Conservation (phyloP, 2,329 filamentous ascomycete species). For the Xylariaceae sp. region DNA sequence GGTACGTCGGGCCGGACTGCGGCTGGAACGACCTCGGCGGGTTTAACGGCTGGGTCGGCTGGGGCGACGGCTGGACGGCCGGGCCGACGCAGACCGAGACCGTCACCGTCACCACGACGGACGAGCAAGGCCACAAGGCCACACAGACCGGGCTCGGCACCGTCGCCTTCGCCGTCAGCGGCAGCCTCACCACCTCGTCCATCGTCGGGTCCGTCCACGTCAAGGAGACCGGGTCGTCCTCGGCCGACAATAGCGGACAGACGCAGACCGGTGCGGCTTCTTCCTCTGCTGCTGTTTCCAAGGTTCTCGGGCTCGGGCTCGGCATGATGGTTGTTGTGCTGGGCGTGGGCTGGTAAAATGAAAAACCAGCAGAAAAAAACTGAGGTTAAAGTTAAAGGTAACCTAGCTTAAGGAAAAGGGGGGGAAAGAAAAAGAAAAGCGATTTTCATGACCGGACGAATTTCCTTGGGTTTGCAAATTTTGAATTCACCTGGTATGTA, state of each 20-base stretch:
- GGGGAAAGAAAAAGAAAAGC: no score
- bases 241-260: no score
- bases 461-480: no score
- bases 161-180: conserved; percentile 29
- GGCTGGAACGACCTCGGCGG: conserved; percentile 33
- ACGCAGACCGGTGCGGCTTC: conserved; percentile 5
- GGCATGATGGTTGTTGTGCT: no score
- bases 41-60: conserved; percentile 36
- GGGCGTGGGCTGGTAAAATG: no score
- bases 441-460: no score
- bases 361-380: no score
- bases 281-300: conserved; percentile 11
- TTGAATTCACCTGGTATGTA: no score
- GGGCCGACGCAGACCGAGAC: conserved; percentile 31
- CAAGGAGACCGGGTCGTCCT: conserved; percentile 13
- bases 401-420: no score
- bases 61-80: conserved; percentile 38
- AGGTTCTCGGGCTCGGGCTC: conserved; percentile 6
- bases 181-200: conserved; percentile 29
- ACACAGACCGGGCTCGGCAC: conserved; percentile 27
- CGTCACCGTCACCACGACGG: conserved; percentile 32
- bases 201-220: conserved; percentile 14
- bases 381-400: no score
- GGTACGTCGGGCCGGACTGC: conserved; percentile 35
- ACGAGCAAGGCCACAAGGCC: conserved; percentile 25